Base-by-base conservation (phyloP, 768 basidiomycete genomes). In the Serendipita sp. region DNA sequence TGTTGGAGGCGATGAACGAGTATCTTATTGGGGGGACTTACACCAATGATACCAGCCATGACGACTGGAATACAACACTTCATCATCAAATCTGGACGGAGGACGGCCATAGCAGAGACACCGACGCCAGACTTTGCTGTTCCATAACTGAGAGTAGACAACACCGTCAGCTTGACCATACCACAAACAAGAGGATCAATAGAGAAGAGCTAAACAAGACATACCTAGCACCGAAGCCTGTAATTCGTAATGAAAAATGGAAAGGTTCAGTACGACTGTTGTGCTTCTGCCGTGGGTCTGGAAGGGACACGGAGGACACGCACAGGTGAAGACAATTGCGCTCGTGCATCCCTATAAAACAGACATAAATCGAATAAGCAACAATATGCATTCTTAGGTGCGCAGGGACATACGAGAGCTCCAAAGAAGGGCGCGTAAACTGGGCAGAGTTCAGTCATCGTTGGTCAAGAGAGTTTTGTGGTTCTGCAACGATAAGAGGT, bases 41-140 rank as follows among this genome's bases (percentile, higher is more conserved):
- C 95, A 74, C 90, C 95, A 78, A 98, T 96, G 79, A 98, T 98
- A 92, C 95, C 95, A 81, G 95, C 95, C 95, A 98, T 97, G 77
- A 99, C 88, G 74, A 97, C 93, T 52, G 94, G 94, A 63, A 98
- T 85, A 68, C 89, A 86, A 83, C 89, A 94, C 80, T 87, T 92
- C 89, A 98, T 95, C 90, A 97, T 94, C 71, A 87, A 80, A 80
- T 95, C 94, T 63, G 94, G 95, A 68, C 93, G 85, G 66, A 96
- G 85, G 70, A 95, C 91, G 65, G 94, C 91, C 96, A 96, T 98
- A 69, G 96, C 94, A 65, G 92, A 88, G 69, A 96, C 91, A 71
- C 92, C 91, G 69, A 92, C 96, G 72, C 96, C 96, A 70, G 96
- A 96, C 78, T 98, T 99, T 73, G 96, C 93, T 52, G 95, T 98